These are phyloP conservation scores for Arctostaphylos glauca DNA, from an alignment of 148 eudicot genomes.

Conservation along the genomic window DNA sequence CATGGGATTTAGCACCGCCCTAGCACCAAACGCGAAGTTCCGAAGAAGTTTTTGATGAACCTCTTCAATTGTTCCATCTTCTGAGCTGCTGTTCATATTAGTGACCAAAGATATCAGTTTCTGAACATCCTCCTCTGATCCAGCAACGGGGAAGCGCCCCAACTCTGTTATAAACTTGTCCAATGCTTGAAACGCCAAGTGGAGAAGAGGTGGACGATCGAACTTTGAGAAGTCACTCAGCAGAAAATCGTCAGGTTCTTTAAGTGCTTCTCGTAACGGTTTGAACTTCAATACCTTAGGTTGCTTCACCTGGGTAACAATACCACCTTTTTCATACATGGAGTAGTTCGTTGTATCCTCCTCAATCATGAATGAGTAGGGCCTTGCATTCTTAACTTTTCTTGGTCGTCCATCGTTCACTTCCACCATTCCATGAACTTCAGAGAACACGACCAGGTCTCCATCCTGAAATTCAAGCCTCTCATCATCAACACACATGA, in stretches of 20 bases:
- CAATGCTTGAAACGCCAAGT: conserved; percentile 71
- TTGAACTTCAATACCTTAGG: conserved; percentile 62
- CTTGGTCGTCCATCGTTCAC: conserved; percentile 72
- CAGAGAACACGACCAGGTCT: conserved; percentile 69
- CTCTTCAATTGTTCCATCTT: conserved; percentile 56
- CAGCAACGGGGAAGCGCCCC: conserved; percentile 61
- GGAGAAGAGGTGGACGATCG: conserved; percentile 65
- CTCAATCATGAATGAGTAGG: conserved; percentile 65
- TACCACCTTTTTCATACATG: conserved; percentile 60
- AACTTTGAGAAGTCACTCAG: conserved; percentile 71
- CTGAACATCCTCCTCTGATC: conserved; percentile 70
- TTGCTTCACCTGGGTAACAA: conserved; percentile 67
- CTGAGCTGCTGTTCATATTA: conserved; percentile 38
- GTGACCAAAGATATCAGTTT: conserved; percentile 52
- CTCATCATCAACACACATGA: conserved; percentile 76
- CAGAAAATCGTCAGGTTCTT: conserved; percentile 66
- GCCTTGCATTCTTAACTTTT: conserved; percentile 54
- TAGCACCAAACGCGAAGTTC: conserved; percentile 80
- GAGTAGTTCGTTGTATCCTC: conserved; percentile 61
- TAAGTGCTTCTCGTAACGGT: conserved; percentile 62
- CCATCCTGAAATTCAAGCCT: conserved; percentile 79
- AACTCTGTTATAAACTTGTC: conserved; percentile 50
- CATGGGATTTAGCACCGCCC: conserved; percentile 88
- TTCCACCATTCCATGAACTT: conserved; percentile 68
- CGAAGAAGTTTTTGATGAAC: conserved; percentile 60